Evolutionary conservation across 345 rosid genomes (phyloP), one percentile per base, ranked within the genome.

Genomic region (Camelina neglecta): DNA sequence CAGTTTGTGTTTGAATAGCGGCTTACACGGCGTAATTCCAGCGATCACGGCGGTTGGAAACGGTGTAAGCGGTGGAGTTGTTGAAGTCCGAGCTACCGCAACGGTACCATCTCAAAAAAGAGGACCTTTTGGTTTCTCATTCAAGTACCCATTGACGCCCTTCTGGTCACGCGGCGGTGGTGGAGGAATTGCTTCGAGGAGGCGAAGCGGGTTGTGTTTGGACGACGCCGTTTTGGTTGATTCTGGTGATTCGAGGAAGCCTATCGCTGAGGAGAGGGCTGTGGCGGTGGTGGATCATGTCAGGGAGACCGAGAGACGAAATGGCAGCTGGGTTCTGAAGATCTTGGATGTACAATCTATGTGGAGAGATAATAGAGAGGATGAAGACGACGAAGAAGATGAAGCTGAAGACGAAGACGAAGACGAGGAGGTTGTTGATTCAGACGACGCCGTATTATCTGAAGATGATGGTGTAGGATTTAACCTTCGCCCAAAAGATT

Each of bases 251-350:
- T 64, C 47, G 18, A 76, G 73, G 13, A 73, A 53, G 16, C 72
- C 69, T 3, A 74, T 65, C 15, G 72, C 56, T 7, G 88, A 69
- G 65, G 84, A 57, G 13, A 39, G 45, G 55, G 54, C 53, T 62
- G 58, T 21, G 29, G 29, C 26, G 26, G 26, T 24, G 26, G 26
- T 24, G 29, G 74, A 38, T 26, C 29, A 26, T 38, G 66, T 55
- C 18, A 18, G 18, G 38, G 79, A 51, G 55, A 36, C 74, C 54
- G 88, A 75, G 63, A 84, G 78, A 48, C 60, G 77, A 41, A 83
- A 84, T 74, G 90, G 75, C 80, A 95, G 83, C 63, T 95, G 97
- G 99, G 88, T 92, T 39, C 58, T 86, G 83, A 95, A 90, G 92
- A 88, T 92, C 82, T 76, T 95, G 81, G 91, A 86, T 53, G 91